Percentiles rank a stretch among this genome's conserved stretches.
Evolutionary conservation across 1,284 basidiomycete species (phyloP).

Genomic region (Mycena sp.): DNA sequence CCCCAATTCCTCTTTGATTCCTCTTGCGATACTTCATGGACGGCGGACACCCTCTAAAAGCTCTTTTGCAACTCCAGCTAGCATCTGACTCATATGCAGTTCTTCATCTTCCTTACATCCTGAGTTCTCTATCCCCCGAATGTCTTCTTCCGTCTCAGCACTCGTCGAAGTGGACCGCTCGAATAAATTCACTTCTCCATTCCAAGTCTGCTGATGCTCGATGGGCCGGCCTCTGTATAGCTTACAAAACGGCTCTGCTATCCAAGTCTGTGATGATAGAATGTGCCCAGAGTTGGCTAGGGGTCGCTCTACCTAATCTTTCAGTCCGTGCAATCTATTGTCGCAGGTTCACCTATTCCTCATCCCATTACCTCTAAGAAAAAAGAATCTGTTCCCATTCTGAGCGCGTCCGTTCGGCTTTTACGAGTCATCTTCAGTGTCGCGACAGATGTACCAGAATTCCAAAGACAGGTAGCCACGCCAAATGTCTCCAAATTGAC

Average conservation of each 20-base stretch:
- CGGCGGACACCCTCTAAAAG: constrained; percentile 61
- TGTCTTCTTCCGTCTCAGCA: constrained; percentile 68
- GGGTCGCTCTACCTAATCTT: constrained; percentile 68
- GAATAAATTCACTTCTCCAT: constrained; percentile 75
- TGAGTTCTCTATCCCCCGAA: constrained; percentile 60
- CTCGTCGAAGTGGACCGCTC: constrained; percentile 74
- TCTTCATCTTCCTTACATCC: constrained; percentile 63
- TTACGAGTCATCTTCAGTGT: constrained; percentile 57
- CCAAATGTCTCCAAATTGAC: constrained; percentile 80
- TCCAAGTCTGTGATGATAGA: constrained; percentile 72
- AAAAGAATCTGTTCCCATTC: constrained; percentile 58
- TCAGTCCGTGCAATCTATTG: constrained; percentile 61
- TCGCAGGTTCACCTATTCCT: constrained; percentile 33
- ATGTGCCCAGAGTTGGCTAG: constrained; percentile 75
- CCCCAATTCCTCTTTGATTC: too few relatives aligned
- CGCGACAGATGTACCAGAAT: constrained; percentile 70
- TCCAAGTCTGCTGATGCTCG: constrained; percentile 75
- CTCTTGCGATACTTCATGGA: background rate
- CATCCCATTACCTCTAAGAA: constrained; percentile 56
- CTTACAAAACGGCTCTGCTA: constrained; percentile 65
- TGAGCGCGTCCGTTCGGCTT: constrained; percentile 23
- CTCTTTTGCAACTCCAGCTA: constrained; percentile 73
- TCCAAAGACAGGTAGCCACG: constrained; percentile 76
- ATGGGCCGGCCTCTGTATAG: constrained; percentile 81
- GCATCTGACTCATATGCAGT: constrained; percentile 71